phyloP scores from a whole-genome alignment of 352 stramenopile species.

The Phytophthora parvispora region DNA sequence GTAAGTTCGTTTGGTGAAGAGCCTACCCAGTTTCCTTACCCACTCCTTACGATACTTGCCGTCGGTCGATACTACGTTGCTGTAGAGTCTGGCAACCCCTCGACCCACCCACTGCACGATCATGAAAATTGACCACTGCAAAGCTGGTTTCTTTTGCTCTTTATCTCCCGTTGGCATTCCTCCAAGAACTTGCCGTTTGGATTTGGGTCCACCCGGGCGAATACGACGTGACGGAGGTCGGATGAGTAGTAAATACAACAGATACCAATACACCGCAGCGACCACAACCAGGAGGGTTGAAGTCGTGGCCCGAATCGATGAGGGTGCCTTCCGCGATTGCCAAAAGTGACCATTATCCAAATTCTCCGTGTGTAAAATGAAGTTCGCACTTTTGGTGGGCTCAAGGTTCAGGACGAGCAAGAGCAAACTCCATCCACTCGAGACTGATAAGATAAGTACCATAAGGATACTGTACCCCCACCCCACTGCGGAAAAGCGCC shows the following conservation, averaged over 20 bases:
- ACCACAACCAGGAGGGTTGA: constrained; percentile 17
- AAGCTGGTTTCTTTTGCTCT: not conserved
- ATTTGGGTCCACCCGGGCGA: not conserved
- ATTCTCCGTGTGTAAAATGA: constrained; percentile 38
- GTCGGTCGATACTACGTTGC: constrained; percentile 17
- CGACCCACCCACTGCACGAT: not conserved
- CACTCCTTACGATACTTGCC: constrained; percentile 39
- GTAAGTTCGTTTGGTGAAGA: not conserved
- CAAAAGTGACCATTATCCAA: constrained; percentile 42
- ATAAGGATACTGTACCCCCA: constrained; percentile 26
- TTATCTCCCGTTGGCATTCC: not conserved
- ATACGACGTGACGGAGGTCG: constrained; percentile 8
- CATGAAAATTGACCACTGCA: not conserved
- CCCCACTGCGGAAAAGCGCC: constrained; percentile 19
- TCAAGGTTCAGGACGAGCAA: constrained; percentile 44
- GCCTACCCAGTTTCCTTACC: constrained; percentile 12
- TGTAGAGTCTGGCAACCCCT: constrained; percentile 3
- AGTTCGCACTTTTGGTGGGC: constrained; percentile 45
- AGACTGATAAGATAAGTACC: constrained; percentile 27
- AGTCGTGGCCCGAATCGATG: not conserved
- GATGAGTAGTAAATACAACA: constrained; percentile 26
- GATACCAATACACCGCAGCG: constrained; percentile 28
- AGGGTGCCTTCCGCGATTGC: not conserved
- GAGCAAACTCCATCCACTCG: constrained; percentile 41
- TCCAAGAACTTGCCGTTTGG: constrained; percentile 1